Evolutionary conservation across 352 stramenopile species (phyloP).

Genomic region (Phytopythium oedochilum): DNA sequence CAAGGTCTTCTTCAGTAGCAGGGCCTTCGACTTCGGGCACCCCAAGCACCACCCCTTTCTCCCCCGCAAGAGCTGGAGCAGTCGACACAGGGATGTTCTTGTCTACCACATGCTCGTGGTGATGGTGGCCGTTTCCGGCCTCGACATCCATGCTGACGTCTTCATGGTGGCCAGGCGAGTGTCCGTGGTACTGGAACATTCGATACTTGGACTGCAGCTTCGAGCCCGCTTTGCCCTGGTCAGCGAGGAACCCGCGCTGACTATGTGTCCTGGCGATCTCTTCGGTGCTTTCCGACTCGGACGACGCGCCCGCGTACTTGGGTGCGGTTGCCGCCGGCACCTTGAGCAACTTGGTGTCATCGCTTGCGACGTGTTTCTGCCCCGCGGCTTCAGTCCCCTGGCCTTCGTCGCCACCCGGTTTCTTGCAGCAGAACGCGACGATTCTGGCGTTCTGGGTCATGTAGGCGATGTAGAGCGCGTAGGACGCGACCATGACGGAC

Average conservation of each 20-base stretch:
- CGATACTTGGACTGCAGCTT: constrained; percentile 67
- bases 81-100: background rate
- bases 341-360: constrained; percentile 17
- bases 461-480: constrained; percentile 68
- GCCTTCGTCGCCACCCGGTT: constrained; percentile 22
- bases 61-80: background rate
- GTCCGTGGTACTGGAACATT: constrained; percentile 59
- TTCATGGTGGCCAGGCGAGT: constrained; percentile 15
- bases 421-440: constrained; percentile 48
- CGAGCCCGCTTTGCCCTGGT: constrained; percentile 43
- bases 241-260: constrained; percentile 26
- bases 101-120: constrained; percentile 6
- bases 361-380: constrained; percentile 1
- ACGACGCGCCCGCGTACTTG: background rate
- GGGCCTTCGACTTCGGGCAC: background rate
- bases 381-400: background rate
- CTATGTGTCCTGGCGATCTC: background rate
- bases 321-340: background rate
- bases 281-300: background rate
- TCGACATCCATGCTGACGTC: constrained; percentile 8
- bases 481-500: constrained; percentile 57
- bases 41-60: background rate
- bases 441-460: constrained; percentile 67
- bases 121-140: constrained; percentile 1
- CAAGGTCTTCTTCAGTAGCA: constrained; percentile 22